phyloP scores from a whole-genome alignment of 768 basidiomycete genomes.

The Rhodotorula diobovata region DNA sequence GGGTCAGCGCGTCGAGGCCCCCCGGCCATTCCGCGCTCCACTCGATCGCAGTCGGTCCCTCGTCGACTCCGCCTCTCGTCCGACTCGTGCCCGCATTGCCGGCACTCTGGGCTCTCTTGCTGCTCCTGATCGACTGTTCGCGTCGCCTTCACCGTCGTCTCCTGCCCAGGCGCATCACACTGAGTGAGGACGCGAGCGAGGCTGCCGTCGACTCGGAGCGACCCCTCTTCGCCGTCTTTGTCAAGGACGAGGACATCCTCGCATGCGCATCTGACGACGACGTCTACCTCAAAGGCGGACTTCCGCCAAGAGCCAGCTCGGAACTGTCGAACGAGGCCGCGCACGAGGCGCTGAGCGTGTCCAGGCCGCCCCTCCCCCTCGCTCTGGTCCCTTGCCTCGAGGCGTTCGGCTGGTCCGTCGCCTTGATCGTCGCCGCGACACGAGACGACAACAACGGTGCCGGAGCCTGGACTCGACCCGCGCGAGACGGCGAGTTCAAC shows the following conservation, averaged over 20 bases:
- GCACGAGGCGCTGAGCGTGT: no score
- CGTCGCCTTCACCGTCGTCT: not conserved
- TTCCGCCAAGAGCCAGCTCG: no score
- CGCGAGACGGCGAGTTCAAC: fast-evolving
- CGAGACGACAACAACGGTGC: no score
- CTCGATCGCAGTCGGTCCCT: not conserved
- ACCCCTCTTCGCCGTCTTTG: slow-evolving; percentile 7
- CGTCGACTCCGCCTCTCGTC: not conserved
- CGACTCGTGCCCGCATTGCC: not conserved
- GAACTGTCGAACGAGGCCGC: no score
- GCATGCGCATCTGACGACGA: not conserved
- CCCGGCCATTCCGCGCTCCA: no score
- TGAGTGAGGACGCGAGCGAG: not conserved
- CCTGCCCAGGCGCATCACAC: not conserved
- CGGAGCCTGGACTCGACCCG: no score
- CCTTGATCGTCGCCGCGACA: not conserved
- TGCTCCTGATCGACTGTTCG: not conserved
- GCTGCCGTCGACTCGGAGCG: not conserved
- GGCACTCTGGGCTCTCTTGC: not conserved
- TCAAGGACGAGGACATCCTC: slow-evolving; percentile 16
- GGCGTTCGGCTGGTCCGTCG: not conserved
- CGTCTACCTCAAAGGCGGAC: no score
- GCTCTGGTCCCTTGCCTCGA: slow-evolving; percentile 16
- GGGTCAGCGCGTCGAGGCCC: no score
- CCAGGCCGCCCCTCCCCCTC: slow-evolving; percentile 7